Conservation (phyloP, 2,329 filamentous ascomycete genomes). For the Aspergillus tanneri region DNA sequence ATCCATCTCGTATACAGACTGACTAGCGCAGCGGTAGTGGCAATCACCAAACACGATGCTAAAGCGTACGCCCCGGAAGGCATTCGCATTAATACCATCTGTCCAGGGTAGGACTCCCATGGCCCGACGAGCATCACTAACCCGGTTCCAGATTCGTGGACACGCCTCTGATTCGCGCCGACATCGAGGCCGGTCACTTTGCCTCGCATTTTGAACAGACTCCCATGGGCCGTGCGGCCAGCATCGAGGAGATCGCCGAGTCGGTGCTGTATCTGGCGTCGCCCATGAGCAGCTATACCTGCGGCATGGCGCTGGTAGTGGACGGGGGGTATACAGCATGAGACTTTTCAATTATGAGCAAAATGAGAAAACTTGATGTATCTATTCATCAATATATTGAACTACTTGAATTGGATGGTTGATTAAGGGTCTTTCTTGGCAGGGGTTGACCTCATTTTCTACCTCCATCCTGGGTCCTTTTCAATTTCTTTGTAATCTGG, state of each 20-base stretch:
- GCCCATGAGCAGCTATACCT: constrained; percentile 47
- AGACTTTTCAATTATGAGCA: not conserved
- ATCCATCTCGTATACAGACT: not conserved
- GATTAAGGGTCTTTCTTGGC: no score
- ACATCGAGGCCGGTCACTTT: constrained; percentile 14
- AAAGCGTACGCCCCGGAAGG: constrained; percentile 51
- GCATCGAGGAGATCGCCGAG: constrained; percentile 56
- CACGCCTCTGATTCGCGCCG: constrained; percentile 23
- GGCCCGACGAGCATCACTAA: no score
- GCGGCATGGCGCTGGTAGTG: constrained; percentile 33
- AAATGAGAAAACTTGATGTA: not conserved
- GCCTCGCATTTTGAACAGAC: constrained; percentile 46
- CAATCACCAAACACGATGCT: constrained; percentile 36
- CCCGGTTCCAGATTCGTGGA: constrained; percentile 21
- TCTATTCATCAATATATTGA: no score
- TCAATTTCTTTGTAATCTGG: no score
- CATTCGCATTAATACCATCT: constrained; percentile 61
- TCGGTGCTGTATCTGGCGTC: constrained; percentile 48
- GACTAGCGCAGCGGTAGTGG: constrained; percentile 22
- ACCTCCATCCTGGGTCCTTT: no score
- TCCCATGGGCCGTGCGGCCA: constrained; percentile 50
- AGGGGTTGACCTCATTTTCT: no score
- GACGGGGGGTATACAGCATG: constrained; percentile 28
- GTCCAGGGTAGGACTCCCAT: constrained; percentile 46
- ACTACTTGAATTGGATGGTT: no score